Evolutionary conservation across 176 grass and related monocot species (phyloP), one percentile per base, ranked within the genome.

Genomic region (Oryza glaberrima): DNA sequence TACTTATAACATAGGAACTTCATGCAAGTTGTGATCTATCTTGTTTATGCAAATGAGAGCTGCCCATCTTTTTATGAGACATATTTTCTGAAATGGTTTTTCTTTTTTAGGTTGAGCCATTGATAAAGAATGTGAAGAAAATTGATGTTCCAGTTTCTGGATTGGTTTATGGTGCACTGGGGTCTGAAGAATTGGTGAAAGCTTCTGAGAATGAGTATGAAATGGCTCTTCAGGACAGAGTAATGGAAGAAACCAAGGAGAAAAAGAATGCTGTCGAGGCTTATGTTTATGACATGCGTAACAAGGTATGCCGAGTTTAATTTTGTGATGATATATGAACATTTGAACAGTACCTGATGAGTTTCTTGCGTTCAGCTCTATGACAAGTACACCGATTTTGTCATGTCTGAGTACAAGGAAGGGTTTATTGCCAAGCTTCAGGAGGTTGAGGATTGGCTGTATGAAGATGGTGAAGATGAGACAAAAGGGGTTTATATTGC

Each of bases 231-330:
- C 96, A 96, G 67, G 96, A 99, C 70, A 87, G 91, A 78, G 85
- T 96, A 10, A 92, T 99, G 87, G 93, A 96, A 82, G 93, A 96
- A 84, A 99, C 96, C 11, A 96, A 96, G 65, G 96, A 99, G 35
- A 99, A 92, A 77, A 99, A 96, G 81, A 99, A 99, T 94, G 90
- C 96, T 38, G 91, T 96, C 3, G 96, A 98, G 80, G 85, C 93
- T 11, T 96, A 96, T 87, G 92, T 99, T 79, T 99, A 99, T 94
- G 96, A 99, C 68, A 99, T 96, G 91, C 90, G 93, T 67, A 99
- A 90, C 71, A 99, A 99, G 91, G 96, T 88, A 78, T 78, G 7
- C 78, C 34, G 23, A 17, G 3, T 43, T 76, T 9, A 23, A 40
- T 89, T 61, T 16, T 11, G 19, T 0, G 4, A 32, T 73, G 7